Evolutionary conservation across 257 asterid species (phyloP).

Genomic region (Buddleja alternifolia): DNA sequence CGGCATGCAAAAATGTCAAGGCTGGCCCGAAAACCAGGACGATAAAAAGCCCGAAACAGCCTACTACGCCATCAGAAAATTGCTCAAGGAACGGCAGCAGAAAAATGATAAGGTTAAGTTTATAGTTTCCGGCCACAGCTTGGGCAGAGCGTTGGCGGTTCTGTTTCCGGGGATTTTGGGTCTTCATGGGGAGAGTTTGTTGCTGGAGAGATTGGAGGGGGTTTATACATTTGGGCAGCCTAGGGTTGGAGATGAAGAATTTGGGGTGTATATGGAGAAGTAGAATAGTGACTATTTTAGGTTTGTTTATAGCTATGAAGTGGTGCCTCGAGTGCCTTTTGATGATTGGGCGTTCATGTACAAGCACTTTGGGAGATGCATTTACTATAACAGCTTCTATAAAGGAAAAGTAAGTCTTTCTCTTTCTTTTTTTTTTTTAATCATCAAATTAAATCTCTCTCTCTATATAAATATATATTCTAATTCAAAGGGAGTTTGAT

Average conservation of each 20-base stretch:
- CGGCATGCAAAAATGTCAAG: slow-evolving; percentile 29
- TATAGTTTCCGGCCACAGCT: slow-evolving; percentile 40
- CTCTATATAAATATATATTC: too few species aligned
- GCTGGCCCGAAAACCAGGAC: slow-evolving; percentile 29
- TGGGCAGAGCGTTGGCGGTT: slow-evolving; percentile 40
- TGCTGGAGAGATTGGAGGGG: slow-evolving; percentile 37
- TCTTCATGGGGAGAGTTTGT: slow-evolving; percentile 28
- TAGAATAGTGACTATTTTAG: slow-evolving; percentile 22
- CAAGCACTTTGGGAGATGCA: slow-evolving; percentile 46
- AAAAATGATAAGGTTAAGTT: slow-evolving; percentile 26
- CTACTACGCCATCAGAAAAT: slow-evolving; percentile 33
- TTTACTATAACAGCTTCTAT: slow-evolving; percentile 40
- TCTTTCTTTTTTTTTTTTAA: too few species aligned
- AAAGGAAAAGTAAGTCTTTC: slow-evolving; percentile 17
- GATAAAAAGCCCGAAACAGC: slow-evolving; percentile 23
- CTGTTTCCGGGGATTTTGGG: slow-evolving; percentile 29
- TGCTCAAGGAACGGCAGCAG: slow-evolving; percentile 16
- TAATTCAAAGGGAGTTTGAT: too few species aligned
- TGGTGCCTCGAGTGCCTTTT: slow-evolving; percentile 42
- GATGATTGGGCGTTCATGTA: slow-evolving; percentile 34
- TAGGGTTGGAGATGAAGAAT: slow-evolving; percentile 35
- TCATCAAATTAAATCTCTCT: too few species aligned
- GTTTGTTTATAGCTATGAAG: slow-evolving; percentile 32
- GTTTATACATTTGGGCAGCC: slow-evolving; percentile 44
- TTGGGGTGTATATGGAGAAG: slow-evolving; percentile 31